Evolutionary conservation across 164 flowering plant genomes (phyloP).

Genomic region (Litsea cubeba): DNA sequence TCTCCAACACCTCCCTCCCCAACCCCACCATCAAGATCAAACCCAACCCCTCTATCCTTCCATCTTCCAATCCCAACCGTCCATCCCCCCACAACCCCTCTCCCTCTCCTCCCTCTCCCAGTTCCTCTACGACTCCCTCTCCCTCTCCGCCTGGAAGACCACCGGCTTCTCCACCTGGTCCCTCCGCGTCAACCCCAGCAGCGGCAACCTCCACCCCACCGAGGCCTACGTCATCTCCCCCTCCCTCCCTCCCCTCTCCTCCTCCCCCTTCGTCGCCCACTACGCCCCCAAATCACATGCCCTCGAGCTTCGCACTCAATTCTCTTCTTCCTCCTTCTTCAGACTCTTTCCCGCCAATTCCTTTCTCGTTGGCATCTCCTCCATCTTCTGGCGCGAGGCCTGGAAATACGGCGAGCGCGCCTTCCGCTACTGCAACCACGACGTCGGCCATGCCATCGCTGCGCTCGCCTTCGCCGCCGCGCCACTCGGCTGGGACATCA

Average conservation of each 20-base stretch:
- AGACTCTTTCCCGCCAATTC: constrained; percentile 42
- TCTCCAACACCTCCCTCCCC: constrained; percentile 50
- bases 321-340: constrained; percentile 35
- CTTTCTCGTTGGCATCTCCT: constrained; percentile 70
- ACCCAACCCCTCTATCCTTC: constrained; percentile 44
- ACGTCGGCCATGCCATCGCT: constrained; percentile 85
- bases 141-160: constrained; percentile 91
- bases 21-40: constrained; percentile 1
- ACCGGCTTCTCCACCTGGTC: constrained; percentile 87
- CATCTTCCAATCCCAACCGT: constrained; percentile 45
- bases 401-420: constrained; percentile 97
- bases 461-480: constrained; percentile 81
- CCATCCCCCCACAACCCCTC: constrained; percentile 45
- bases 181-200: constrained; percentile 91
- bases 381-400: constrained; percentile 93
- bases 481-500: constrained; percentile 81
- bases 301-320: constrained; percentile 51
- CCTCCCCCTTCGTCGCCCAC: constrained; percentile 68
- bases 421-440: constrained; percentile 87
- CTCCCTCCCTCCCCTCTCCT: constrained; percentile 40
- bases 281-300: constrained; percentile 84
- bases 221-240: constrained; percentile 76
- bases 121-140: constrained; percentile 68
- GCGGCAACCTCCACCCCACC: constrained; percentile 95
- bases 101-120: constrained; percentile 56